These are phyloP conservation scores for Epicoccum sorghinum DNA, from an alignment of 2,329 filamentous ascomycete species.

Conservation along the genomic window DNA sequence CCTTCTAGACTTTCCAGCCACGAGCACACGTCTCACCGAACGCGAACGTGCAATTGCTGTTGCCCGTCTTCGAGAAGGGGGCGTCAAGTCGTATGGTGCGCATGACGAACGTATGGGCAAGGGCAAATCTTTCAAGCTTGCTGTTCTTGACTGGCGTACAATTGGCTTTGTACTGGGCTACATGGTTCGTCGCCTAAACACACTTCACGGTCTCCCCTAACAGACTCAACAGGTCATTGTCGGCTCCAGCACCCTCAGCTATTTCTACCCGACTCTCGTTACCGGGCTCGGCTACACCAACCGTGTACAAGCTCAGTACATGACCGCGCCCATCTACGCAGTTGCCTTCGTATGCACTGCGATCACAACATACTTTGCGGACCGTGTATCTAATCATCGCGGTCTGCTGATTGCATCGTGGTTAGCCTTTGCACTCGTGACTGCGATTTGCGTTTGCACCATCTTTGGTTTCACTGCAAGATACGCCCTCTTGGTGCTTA, in stretches of 20 bases:
- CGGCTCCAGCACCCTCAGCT: constrained; percentile 58
- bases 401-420: constrained; percentile 58
- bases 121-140: constrained; percentile 46
- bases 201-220: constrained; percentile 3
- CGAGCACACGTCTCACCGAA: constrained; percentile 50
- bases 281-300: constrained; percentile 57
- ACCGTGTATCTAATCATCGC: constrained; percentile 54
- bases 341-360: constrained; percentile 59
- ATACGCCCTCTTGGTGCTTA: constrained; percentile 62
- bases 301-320: constrained; percentile 56
- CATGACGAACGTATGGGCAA: constrained; percentile 45
- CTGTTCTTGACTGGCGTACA: constrained; percentile 55
- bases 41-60: constrained; percentile 53
- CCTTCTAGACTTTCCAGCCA: constrained; percentile 58
- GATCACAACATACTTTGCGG: constrained; percentile 56
- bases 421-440: constrained; percentile 52
- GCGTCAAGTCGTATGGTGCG: constrained; percentile 44
- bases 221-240: constrained; percentile 43
- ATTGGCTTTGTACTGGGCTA: constrained; percentile 58
- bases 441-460: constrained; percentile 48
- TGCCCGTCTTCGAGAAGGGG: constrained; percentile 53
- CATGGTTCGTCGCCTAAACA: constrained; percentile 46
- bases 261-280: constrained; percentile 62
- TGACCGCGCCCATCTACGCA: constrained; percentile 61
- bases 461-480: constrained; percentile 60